Percentiles rank a stretch among this genome's conserved stretches.
Conservation (phyloP, 1,139 yeast genomes). For the Sugiyamaella sp. region DNA sequence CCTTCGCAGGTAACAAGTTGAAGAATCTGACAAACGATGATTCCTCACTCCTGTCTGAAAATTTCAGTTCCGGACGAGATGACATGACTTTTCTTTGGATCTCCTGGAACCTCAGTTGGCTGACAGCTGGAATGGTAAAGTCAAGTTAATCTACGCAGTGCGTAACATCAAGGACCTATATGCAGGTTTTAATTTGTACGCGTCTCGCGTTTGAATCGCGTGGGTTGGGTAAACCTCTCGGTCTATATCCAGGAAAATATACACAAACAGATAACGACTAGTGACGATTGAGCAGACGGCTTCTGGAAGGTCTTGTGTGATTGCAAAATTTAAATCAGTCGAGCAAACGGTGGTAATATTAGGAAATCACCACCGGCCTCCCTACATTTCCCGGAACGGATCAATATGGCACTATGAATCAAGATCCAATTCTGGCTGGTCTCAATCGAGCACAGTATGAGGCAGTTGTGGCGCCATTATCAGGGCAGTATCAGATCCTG, state of each 20-base stretch:
- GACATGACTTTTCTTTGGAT: conserved; percentile 50
- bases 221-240: not conserved
- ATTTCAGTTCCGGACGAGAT: conserved; percentile 72
- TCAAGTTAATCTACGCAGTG: too few relatives aligned
- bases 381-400: too few relatives aligned
- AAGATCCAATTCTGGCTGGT: conserved; percentile 20
- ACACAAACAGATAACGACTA: not conserved
- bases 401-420: not conserved
- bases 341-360: too few relatives aligned
- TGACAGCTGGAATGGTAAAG: too few relatives aligned
- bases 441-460: conserved; percentile 60
- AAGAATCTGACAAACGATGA: conserved; percentile 64
- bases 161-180: not conserved
- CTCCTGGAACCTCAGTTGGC: too few relatives aligned
- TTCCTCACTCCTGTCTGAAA: conserved; percentile 66
- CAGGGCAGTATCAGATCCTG: conserved; percentile 67
- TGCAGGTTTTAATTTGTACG: conserved; percentile 11
- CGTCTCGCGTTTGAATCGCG: not conserved
- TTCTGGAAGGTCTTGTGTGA: too few relatives aligned
- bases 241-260: not conserved
- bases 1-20: conserved; percentile 50
- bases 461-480: conserved; percentile 62
- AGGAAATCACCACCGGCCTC: too few relatives aligned
- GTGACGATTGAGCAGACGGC: too few relatives aligned
- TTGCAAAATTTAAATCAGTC: too few relatives aligned